Percentiles rank a stretch among this genome's conserved stretches.
These are phyloP conservation scores for Saprolegnia diclina DNA, from an alignment of 352 stramenopile genomes.

Conservation along the genomic window DNA sequence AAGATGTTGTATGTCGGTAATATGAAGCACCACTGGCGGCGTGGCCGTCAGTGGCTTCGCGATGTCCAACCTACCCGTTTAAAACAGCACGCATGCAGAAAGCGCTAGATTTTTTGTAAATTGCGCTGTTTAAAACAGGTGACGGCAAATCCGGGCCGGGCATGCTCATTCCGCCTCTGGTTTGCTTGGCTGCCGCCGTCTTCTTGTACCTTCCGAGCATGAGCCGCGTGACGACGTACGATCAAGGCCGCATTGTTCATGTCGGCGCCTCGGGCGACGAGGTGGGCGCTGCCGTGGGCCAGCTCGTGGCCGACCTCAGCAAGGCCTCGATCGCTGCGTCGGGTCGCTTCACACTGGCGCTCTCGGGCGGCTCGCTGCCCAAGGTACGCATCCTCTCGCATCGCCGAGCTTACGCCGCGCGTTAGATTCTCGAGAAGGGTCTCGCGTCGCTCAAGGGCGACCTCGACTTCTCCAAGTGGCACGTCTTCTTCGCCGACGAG, in stretches of 20 bases:
- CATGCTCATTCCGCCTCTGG: background rate
- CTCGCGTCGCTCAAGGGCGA: constrained; percentile 64
- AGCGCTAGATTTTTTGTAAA: background rate
- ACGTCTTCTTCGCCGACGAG: constrained; percentile 98
- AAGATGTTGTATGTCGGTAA: no score
- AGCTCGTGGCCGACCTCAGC: constrained; percentile 61
- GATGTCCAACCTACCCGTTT: no score
- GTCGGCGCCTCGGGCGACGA: constrained; percentile 51
- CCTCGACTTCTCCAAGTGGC: constrained; percentile 94
- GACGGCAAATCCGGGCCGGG: no score
- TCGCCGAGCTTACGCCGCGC: background rate
- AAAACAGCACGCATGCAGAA: no score
- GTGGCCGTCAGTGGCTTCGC: no score
- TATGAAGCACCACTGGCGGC: no score
- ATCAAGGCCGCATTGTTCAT: constrained; percentile 43
- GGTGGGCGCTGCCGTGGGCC: constrained; percentile 53
- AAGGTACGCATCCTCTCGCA: constrained; percentile 36
- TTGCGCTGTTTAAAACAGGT: constrained; percentile 6
- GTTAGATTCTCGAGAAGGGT: constrained; percentile 75
- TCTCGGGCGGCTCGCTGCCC: constrained; percentile 83
- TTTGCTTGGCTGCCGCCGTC: constrained; percentile 11
- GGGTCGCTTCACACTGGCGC: constrained; percentile 73
- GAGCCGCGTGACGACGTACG: constrained; percentile 24
- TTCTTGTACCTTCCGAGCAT: background rate
- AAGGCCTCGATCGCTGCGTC: constrained; percentile 48